These are phyloP conservation scores for Clausena lansium DNA, from an alignment of 345 rosid genomes.

Conservation along the genomic window DNA sequence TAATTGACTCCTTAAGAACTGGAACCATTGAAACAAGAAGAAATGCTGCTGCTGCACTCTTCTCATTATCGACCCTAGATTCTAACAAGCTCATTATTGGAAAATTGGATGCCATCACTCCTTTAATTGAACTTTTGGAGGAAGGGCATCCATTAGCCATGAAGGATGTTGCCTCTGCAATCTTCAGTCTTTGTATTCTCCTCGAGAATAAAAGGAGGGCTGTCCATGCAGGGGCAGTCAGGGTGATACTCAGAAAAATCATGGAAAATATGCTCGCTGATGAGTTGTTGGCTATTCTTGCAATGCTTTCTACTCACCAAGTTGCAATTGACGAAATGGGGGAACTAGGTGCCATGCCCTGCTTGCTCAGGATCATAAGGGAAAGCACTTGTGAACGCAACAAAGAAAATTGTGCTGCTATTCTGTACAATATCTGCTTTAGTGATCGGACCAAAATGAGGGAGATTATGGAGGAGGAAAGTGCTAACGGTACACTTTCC, in stretches of 20 bases:
- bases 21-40: conserved; percentile 47
- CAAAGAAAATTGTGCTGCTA: conserved; percentile 51
- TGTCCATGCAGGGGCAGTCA: conserved; percentile 37
- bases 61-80: conserved; percentile 38
- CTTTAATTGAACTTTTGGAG: conserved; percentile 42
- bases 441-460: conserved; percentile 23
- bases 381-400: conserved; percentile 27
- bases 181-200: conserved; percentile 37
- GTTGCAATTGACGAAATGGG: conserved; percentile 40
- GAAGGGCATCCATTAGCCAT: conserved; percentile 41
- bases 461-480: conserved; percentile 37
- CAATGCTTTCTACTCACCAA: conserved; percentile 38
- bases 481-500: conserved; percentile 35
- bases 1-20: conserved; percentile 33
- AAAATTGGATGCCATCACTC: conserved; percentile 45
- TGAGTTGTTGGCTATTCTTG: conserved; percentile 46
- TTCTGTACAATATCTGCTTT: conserved; percentile 37
- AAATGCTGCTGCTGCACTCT: conserved; percentile 56
- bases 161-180: conserved; percentile 45
- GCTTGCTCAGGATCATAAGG: conserved; percentile 45
- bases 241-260: conserved; percentile 37
- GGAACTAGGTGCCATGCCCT: conserved; percentile 35
- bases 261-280: conserved; percentile 34
- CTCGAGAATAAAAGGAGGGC: conserved; percentile 39
- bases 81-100: conserved; percentile 40